A percentile compares a stretch with the other conserved stretches of the same genome.
Evolutionary conservation across 495 filamentous ascomycete genomes (phyloP).

Genomic region (Recurvomyces mirabilis): DNA sequence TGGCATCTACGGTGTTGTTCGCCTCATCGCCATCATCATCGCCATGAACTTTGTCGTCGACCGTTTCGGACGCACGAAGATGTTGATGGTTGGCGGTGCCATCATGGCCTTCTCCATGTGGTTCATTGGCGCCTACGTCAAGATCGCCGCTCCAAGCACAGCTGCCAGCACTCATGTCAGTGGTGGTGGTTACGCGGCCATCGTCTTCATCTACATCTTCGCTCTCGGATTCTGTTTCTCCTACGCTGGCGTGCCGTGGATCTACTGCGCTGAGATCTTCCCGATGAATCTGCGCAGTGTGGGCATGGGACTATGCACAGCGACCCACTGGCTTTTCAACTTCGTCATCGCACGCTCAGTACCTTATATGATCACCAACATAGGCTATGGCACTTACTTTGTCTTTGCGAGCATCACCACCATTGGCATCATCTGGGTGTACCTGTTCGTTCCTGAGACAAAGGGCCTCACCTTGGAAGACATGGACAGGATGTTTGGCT

Average conservation of each 20-base stretch:
- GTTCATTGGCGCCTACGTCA: conserved; percentile 12
- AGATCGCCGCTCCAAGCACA: not conserved
- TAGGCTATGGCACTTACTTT: conserved; percentile 55
- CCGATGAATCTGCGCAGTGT: not conserved
- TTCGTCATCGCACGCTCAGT: conserved; percentile 66
- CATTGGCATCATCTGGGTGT: conserved; percentile 57
- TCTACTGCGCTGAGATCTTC: not conserved
- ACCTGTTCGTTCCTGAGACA: conserved; percentile 62
- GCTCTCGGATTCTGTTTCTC: not conserved
- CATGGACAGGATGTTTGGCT: conserved; percentile 17
- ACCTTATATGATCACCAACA: conserved; percentile 57
- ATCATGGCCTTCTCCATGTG: conserved; percentile 13
- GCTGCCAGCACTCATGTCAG: not conserved
- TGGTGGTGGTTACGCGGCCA: not conserved
- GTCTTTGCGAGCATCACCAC: conserved; percentile 65
- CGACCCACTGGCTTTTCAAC: conserved; percentile 42
- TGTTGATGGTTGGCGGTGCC: conserved; percentile 11
- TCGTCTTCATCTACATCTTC: not conserved
- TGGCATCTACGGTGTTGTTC: conserved; percentile 19
- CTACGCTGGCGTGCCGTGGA: not conserved
- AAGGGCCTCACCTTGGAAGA: conserved; percentile 11
- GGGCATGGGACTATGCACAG: not conserved
- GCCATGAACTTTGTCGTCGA: conserved; percentile 20
- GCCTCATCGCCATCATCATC: conserved; percentile 17
- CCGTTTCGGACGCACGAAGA: conserved; percentile 16